A percentile compares a stretch with the other conserved stretches of the same genome.
phyloP scores from a whole-genome alignment of 2,329 filamentous ascomycete genomes.

The Fusarium robinianum region DNA sequence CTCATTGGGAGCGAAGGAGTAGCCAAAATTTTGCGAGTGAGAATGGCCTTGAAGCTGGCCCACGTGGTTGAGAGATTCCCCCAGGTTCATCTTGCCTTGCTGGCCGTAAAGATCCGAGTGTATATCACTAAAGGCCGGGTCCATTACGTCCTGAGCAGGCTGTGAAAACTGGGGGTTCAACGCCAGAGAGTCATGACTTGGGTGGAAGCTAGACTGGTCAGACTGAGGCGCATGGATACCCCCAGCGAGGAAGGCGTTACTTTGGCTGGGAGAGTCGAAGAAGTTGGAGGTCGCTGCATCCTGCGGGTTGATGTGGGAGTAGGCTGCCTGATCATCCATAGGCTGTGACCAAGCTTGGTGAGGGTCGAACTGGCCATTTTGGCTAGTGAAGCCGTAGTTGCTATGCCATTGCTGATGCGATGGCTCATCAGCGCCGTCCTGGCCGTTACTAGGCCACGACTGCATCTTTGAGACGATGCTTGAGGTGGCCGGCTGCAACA shows the following conservation, averaged over 20 bases:
- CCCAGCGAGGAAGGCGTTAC: slow-evolving; percentile 41
- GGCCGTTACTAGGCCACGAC: slow-evolving; percentile 46
- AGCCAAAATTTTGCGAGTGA: slow-evolving; percentile 43
- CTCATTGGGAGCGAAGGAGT: slow-evolving; percentile 41
- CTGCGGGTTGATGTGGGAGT: slow-evolving; percentile 40
- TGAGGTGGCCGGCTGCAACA: slow-evolving; percentile 28
- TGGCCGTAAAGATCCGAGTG: slow-evolving; percentile 46
- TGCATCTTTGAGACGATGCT: slow-evolving; percentile 43
- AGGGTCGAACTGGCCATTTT: slow-evolving; percentile 46
- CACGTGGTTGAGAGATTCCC: slow-evolving; percentile 37
- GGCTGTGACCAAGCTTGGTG: slow-evolving; percentile 46
- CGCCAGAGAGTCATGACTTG: slow-evolving; percentile 38
- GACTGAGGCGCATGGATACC: slow-evolving; percentile 39
- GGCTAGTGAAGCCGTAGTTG: slow-evolving; percentile 41
- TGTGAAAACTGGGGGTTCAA: slow-evolving; percentile 44
- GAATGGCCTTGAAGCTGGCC: slow-evolving; percentile 40
- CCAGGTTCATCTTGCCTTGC: slow-evolving; percentile 41
- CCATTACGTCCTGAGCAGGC: slow-evolving; percentile 42
- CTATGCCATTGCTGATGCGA: slow-evolving; percentile 42
- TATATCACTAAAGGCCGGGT: slow-evolving; percentile 45
- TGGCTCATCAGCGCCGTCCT: slow-evolving; percentile 44
- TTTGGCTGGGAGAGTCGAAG: slow-evolving; percentile 42
- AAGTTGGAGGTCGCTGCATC: slow-evolving; percentile 42
- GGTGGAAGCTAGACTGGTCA: slow-evolving; percentile 39
- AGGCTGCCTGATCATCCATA: slow-evolving; percentile 41